Evolutionary conservation across 176 grass and related monocot species (phyloP), one percentile per base, ranked within the genome.

Genomic region (Hordeum marinum): DNA sequence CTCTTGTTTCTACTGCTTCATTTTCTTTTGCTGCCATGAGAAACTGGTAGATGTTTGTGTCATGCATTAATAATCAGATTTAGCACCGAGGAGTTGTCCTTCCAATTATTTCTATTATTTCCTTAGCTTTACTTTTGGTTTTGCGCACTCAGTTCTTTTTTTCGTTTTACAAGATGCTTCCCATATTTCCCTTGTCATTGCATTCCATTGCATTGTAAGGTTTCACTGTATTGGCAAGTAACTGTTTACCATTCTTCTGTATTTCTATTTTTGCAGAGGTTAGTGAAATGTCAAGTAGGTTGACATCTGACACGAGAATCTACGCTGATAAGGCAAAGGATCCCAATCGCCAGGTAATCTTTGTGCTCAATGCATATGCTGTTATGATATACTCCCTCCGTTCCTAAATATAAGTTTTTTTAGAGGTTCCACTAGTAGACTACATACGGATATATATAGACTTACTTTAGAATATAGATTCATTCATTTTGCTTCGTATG

Each of bases 261-360:
- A 23, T 41, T 71, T 75, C 45, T 80, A 23, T 77, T 45, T 85
- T 68, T 87, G 80, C 89, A 98, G 93, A 98, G 91, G 96, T 98
- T 75, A 97, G 90, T 87, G 92, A 94, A 94, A 92, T 97, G 88
- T 97, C 94, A 68, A 97, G 78, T 76, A 86, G 92, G 84, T 84
- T 97, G 88, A 94, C 90, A 40, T 94, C 90, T 85, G 94, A 97
- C 80, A 94, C 94, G 18, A 91, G 92, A 85, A 82, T 97, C 36
- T 97, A 97, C 31, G 94, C 94, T 69, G 84, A 97, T 62, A 97
- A 97, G 86, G 94, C 92, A n/a, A 97, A 94, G 90, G 92, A 97
- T 76, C 86, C 94, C 77, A 94, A 97, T 88, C 83, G 94, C 31
- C 94, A 97, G 94, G 94, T 97, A 81, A 81, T 71, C 26, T 27